These are phyloP conservation scores for Cruciata laevipes DNA, from an alignment of 257 asterid genomes.

Conservation along the genomic window DNA sequence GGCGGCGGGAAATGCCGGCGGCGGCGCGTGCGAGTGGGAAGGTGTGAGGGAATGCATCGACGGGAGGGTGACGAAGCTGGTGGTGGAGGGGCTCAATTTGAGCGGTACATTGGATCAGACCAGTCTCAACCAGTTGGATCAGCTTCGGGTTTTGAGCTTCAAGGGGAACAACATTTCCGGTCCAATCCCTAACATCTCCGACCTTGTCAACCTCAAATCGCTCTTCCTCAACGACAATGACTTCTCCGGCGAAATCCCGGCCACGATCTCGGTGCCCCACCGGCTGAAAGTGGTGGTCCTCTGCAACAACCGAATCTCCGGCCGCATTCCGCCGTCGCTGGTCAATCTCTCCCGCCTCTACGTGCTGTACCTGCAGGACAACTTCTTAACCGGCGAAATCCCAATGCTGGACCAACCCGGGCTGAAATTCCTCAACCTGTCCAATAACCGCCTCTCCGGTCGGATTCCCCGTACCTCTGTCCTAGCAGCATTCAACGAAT, in stretches of 20 bases:
- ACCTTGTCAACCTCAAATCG: constrained; percentile 67
- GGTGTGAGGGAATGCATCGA: constrained; percentile 73
- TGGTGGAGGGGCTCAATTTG: constrained; percentile 55
- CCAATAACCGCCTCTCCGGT: constrained; percentile 62
- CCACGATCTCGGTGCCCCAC: constrained; percentile 43
- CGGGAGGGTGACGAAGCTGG: constrained; percentile 78
- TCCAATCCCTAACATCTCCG: constrained; percentile 54
- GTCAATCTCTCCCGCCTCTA: constrained; percentile 41
- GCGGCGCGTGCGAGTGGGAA: constrained; percentile 63
- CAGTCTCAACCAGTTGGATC: constrained; percentile 68
- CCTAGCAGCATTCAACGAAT: constrained; percentile 41
- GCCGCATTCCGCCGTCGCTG: constrained; percentile 49
- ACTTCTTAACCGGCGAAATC: constrained; percentile 51
- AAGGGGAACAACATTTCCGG: constrained; percentile 68
- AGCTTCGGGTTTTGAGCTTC: constrained; percentile 74
- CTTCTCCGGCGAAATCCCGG: constrained; percentile 60
- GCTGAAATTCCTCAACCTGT: constrained; percentile 71
- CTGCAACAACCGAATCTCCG: constrained; percentile 49
- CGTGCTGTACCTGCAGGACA: constrained; percentile 61
- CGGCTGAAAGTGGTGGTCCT: constrained; percentile 62
- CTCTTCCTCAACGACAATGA: constrained; percentile 59
- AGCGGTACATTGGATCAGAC: constrained; percentile 55
- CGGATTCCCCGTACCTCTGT: constrained; percentile 47
- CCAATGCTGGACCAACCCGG: constrained; percentile 62
- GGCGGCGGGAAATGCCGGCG: constrained; percentile 23